phyloP scores from a whole-genome alignment of 345 rosid genomes.

The Eucalyptus albens region DNA sequence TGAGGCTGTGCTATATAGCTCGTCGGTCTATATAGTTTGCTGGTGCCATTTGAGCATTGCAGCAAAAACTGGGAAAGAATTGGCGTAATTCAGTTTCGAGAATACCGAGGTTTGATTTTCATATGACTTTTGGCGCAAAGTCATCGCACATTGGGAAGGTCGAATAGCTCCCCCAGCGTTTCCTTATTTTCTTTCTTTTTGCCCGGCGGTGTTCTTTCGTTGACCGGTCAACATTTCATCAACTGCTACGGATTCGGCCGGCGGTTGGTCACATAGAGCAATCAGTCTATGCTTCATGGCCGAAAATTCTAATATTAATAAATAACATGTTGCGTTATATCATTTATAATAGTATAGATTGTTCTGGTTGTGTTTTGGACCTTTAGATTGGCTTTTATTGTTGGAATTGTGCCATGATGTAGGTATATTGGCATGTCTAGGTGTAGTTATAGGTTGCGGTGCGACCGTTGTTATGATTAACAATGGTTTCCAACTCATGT shows the following conservation, averaged over 20 bases:
- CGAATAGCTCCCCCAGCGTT: background rate
- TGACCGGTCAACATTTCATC: background rate
- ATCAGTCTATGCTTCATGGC: no score
- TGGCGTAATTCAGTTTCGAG: background rate
- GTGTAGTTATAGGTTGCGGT: background rate
- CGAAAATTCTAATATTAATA: no score
- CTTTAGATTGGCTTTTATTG: background rate
- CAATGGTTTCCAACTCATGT: background rate
- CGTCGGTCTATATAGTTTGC: background rate
- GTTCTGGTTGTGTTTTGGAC: background rate
- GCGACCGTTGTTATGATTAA: background rate
- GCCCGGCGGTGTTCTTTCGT: background rate
- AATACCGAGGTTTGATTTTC: background rate
- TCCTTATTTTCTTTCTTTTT: background rate
- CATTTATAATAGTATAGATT: background rate
- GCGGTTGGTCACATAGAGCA: no score
- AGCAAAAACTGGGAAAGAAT: background rate
- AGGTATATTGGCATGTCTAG: background rate
- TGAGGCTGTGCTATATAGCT: background rate
- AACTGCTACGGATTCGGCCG: accelerated
- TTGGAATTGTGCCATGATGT: background rate
- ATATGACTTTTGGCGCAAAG: background rate
- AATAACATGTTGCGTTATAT: background rate
- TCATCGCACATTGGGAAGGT: background rate
- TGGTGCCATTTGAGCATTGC: background rate